A percentile compares a stretch with the other conserved stretches of the same genome.
Evolutionary conservation across 192 early-diverging fungal species (phyloP).

Genomic region (Linnemannia hyalina): DNA sequence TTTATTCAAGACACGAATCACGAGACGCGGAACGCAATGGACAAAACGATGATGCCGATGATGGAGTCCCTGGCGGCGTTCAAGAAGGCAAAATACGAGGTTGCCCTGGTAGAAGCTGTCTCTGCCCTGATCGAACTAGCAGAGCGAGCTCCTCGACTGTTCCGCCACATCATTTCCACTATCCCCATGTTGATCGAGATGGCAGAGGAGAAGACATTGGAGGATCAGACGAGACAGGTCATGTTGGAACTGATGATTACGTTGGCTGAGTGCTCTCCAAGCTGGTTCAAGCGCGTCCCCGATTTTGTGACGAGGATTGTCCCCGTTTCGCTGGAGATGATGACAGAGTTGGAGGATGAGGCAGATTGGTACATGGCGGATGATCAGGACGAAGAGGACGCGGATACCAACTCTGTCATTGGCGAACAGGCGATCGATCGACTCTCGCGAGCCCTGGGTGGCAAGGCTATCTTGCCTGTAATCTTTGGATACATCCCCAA

Average conservation of each 20-base stretch:
- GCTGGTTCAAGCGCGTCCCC: constrained; percentile 86
- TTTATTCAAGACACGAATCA: constrained; percentile 78
- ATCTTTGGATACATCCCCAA: constrained; percentile 90
- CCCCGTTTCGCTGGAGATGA: constrained; percentile 94
- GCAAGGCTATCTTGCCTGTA: constrained; percentile 88
- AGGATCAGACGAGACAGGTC: constrained; percentile 86
- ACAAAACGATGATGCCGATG: constrained; percentile 82
- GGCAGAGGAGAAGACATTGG: constrained; percentile 83
- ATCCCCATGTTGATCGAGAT: constrained; percentile 81
- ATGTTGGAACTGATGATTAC: constrained; percentile 93
- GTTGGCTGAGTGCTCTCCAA: constrained; percentile 86
- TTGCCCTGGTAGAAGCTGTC: constrained; percentile 75
- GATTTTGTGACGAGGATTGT: constrained; percentile 82
- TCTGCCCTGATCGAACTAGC: constrained; percentile 86
- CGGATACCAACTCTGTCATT: constrained; percentile 86
- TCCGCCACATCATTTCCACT: constrained; percentile 80
- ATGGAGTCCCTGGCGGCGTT: constrained; percentile 73
- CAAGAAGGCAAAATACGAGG: constrained; percentile 74
- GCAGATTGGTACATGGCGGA: constrained; percentile 91
- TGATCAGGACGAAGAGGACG: constrained; percentile 88
- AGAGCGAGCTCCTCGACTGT: constrained; percentile 82
- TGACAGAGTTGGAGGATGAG: constrained; percentile 91
- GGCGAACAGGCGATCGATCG: constrained; percentile 97
- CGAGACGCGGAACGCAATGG: constrained; percentile 62
- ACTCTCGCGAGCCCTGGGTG: constrained; percentile 85